These are phyloP conservation scores for Rhododendron henanense DNA, from an alignment of 148 eudicot genomes.

Conservation along the genomic window DNA sequence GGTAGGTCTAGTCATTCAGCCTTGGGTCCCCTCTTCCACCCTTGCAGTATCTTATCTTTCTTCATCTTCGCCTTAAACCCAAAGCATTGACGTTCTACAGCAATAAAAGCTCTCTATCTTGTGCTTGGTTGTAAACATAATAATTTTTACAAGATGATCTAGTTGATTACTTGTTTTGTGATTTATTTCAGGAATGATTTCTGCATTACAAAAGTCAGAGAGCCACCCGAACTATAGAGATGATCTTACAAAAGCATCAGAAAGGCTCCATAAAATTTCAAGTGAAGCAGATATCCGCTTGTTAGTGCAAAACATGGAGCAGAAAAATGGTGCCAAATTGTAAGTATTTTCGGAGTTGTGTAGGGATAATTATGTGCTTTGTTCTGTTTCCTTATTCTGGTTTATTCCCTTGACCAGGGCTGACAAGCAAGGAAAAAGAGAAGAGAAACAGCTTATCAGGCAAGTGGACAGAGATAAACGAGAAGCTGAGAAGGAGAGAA, in stretches of 20 bases:
- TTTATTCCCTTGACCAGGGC: constrained; percentile 46
- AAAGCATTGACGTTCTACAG: not conserved
- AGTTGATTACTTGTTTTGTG: constrained; percentile 9
- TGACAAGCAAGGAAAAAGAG: constrained; percentile 49
- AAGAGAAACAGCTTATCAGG: constrained; percentile 48
- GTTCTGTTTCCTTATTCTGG: not conserved
- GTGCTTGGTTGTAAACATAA: not conserved
- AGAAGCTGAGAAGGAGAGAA: constrained; percentile 73
- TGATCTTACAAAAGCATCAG: constrained; percentile 56
- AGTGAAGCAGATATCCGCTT: constrained; percentile 77
- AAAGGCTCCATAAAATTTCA: constrained; percentile 60
- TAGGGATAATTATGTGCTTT: not conserved
- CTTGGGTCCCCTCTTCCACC: not conserved
- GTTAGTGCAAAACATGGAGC: constrained; percentile 45
- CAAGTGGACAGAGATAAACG: constrained; percentile 75
- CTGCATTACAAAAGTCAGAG: constrained; percentile 48
- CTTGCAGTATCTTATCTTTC: not conserved
- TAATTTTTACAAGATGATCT: not conserved
- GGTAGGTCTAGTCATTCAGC: not conserved
- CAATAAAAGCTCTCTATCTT: not conserved
- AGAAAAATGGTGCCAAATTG: constrained; percentile 64
- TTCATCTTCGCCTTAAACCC: not conserved
- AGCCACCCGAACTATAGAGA: constrained; percentile 30
- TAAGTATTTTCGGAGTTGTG: constrained; percentile 29
- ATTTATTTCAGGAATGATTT: constrained; percentile 48